Evolutionary conservation across 192 early-diverging fungal genomes (phyloP), one percentile per base, ranked within the genome.

Genomic region (Lunasporangiospora selenospora): DNA sequence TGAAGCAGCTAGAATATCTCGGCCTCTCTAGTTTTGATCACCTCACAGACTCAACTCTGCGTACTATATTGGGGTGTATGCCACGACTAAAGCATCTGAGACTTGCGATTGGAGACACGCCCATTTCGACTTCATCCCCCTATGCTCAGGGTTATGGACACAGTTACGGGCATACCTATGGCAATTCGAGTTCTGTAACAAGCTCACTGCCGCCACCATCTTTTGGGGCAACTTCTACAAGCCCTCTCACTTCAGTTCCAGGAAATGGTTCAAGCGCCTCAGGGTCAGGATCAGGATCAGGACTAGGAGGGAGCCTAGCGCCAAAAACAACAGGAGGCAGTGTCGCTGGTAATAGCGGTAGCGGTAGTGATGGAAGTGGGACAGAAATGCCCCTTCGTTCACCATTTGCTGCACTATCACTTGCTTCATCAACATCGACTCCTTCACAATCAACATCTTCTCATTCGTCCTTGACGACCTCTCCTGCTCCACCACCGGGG

Each of bases 21-120:
- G 69, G 69, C 16, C 50, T 73, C 13, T 73, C 69, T 11, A 73
- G 69, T 37, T 73, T 73, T 46, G 69, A 73, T 40, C 69, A 73
- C 42, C 47, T 73, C 33, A 58, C 61, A 8, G 69, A 73, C 19
- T 62, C 69, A 30, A 73, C 69, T 0, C 30, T 73, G 15, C 49
- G 69, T 48, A 73, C 69, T 0, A 63, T 73, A 5, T 36, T 73
- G 41, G 69, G 69, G 12, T 73, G 60, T 34, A 73, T 73, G 69
- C 69, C 69, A 10, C 45, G 42, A 18, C 24, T 73, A 19, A 73
- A 62, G 30, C 69, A 63, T 32, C 19, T 73, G 27, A 52, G 69
- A 16, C 32, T 73, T 0, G 69, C 69, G 24, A 62, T 73, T 48
- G 60, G 60, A 9, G 61, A 73, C 42, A 52, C 69, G n/a, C 53